These are phyloP conservation scores for Arbutus unedo DNA, from an alignment of 148 eudicot species.

Conservation along the genomic window DNA sequence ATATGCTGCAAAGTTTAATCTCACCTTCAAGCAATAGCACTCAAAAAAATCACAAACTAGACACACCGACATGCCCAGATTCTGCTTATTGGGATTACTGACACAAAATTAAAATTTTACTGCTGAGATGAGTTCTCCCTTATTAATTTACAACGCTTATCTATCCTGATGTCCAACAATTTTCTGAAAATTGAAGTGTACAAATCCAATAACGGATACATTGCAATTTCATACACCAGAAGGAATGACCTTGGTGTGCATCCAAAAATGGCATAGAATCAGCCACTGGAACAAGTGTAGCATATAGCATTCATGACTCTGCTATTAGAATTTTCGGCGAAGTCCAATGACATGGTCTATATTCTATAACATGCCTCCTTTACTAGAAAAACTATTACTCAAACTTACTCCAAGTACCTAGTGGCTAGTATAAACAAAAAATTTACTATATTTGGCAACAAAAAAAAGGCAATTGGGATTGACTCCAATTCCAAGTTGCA, in stretches of 20 bases:
- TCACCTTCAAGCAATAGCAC: neutral
- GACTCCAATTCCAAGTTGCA: neutral
- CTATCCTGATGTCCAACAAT: neutral
- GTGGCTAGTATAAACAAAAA: neutral
- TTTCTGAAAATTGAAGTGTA: too few species aligned
- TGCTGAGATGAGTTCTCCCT: neutral
- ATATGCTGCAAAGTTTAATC: too few species aligned
- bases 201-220: neutral
- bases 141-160: conserved; percentile 2
- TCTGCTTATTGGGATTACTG: neutral
- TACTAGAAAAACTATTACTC: neutral
- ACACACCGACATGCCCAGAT: neutral
- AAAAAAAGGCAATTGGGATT: neutral
- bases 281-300: neutral
- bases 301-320: neutral
- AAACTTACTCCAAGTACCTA: neutral
- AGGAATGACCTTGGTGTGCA: neutral
- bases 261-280: neutral
- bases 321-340: neutral
- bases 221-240: neutral
- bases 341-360: neutral
- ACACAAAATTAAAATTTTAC: neutral
- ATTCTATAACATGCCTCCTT: neutral
- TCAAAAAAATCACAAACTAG: neutral
- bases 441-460: neutral